Conservation (phyloP, 2,329 filamentous ascomycete species). For the Colletotrichum caudatum region DNA sequence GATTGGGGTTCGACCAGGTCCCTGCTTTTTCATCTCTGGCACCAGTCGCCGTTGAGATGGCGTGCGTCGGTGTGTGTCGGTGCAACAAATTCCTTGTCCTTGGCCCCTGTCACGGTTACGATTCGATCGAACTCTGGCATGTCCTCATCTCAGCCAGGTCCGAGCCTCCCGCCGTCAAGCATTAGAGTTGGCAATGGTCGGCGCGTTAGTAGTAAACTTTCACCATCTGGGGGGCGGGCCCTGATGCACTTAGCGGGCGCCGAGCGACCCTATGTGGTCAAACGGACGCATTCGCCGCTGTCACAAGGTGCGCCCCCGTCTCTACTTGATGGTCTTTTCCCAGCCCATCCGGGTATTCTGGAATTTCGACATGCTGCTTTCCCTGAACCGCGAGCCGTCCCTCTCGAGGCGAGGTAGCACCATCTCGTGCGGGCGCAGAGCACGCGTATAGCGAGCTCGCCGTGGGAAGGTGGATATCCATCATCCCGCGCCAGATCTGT, state of each 20-base stretch:
- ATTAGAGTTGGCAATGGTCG: conserved; percentile 17
- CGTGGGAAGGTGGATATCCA: conserved; percentile 2
- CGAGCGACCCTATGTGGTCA: neutral
- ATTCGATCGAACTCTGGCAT: conserved; percentile 24
- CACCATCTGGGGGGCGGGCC: neutral
- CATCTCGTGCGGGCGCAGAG: conserved; percentile 33
- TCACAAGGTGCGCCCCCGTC: neutral
- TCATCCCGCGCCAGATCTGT: conserved; percentile 34
- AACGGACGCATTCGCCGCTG: neutral
- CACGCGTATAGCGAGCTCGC: conserved; percentile 27
- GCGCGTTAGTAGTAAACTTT: conserved; percentile 5
- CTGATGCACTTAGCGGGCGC: conserved; percentile 1
- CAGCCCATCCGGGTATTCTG: neutral
- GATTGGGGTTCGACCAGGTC: conserved; percentile 7
- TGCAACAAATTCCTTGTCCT: conserved; percentile 14
- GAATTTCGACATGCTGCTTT: neutral
- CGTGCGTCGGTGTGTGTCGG: conserved; percentile 7
- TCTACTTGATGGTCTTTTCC: neutral
- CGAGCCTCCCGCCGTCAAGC: conserved; percentile 33
- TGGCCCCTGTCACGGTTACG: conserved; percentile 4
- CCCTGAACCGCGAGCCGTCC: neutral
- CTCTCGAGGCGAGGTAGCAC: conserved; percentile 24
- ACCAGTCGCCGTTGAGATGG: conserved; percentile 11
- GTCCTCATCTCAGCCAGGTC: conserved; percentile 25
- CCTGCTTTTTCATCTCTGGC: conserved; percentile 5